phyloP scores from a whole-genome alignment of 2,329 filamentous ascomycete genomes.

The Aspergillus tanneri region DNA sequence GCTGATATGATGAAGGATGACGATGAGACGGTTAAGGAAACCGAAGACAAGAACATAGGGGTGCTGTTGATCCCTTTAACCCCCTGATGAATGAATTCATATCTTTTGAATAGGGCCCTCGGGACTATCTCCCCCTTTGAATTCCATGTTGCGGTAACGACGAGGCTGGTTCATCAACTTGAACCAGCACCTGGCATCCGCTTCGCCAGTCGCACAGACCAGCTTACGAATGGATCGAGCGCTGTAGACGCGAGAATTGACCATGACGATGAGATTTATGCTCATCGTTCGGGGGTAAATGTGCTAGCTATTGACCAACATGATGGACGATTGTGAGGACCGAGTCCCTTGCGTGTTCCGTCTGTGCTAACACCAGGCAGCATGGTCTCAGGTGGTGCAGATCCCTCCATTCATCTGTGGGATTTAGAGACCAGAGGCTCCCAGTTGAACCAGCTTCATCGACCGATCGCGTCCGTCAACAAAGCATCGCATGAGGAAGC shows the following conservation, averaged over 20 bases:
- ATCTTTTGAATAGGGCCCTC: constrained; percentile 72
- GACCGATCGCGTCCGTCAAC: constrained; percentile 51
- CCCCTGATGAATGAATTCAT: constrained; percentile 68
- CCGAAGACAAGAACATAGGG: too few relatives aligned
- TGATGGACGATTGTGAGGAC: constrained; percentile 66
- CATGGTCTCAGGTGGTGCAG: constrained; percentile 79
- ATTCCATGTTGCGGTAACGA: constrained; percentile 65
- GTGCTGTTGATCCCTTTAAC: too few relatives aligned
- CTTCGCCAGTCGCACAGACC: constrained; percentile 59
- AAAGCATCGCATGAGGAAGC: constrained; percentile 39
- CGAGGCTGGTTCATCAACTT: constrained; percentile 67
- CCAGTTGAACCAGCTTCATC: constrained; percentile 51
- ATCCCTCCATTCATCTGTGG: constrained; percentile 83
- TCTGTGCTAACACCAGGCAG: constrained; percentile 43
- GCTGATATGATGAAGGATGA: constrained; percentile 2
- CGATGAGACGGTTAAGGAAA: background rate
- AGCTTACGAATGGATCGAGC: constrained; percentile 21
- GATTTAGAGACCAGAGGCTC: constrained; percentile 66
- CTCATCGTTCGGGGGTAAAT: constrained; percentile 77
- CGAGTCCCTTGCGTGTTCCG: constrained; percentile 5
- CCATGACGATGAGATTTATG: constrained; percentile 39
- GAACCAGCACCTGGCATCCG: constrained; percentile 65
- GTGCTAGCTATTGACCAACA: constrained; percentile 77
- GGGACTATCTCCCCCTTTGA: constrained; percentile 64
- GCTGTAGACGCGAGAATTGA: background rate